phyloP scores from a whole-genome alignment of 257 asterid genomes.

The Thymus quinquecostatus region DNA sequence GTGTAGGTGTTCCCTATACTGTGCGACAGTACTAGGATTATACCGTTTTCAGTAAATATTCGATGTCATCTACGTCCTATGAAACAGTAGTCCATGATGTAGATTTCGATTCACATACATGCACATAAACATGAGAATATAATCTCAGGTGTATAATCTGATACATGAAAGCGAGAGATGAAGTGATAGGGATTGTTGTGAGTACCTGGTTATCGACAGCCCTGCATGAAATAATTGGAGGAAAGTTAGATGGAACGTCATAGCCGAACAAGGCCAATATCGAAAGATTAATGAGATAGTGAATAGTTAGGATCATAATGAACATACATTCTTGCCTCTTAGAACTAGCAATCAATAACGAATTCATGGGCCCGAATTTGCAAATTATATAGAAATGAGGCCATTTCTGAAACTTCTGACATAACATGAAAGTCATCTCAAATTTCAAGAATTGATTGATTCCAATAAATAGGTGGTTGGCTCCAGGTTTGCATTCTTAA shows the following conservation, averaged over 20 bases:
- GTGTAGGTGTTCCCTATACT: neutral
- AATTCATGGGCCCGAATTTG: neutral
- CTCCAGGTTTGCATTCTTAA: neutral
- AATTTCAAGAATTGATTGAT: neutral
- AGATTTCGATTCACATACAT: conserved; percentile 11
- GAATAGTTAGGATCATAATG: conserved; percentile 11
- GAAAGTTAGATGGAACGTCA: too few species aligned
- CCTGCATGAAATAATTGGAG: conserved; percentile 54
- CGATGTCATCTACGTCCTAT: neutral
- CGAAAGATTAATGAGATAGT: conserved; percentile 22
- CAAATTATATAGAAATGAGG: neutral
- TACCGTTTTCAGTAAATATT: neutral
- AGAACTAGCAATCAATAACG: neutral
- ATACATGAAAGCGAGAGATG: conserved; percentile 21
- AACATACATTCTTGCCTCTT: neutral
- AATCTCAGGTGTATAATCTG: neutral
- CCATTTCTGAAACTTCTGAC: conserved; percentile 7
- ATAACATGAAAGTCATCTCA: neutral
- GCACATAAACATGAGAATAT: conserved; percentile 3
- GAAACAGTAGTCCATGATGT: neutral
- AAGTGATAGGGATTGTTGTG: conserved; percentile 6
- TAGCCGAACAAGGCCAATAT: conserved; percentile 10
- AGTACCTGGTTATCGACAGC: conserved; percentile 95
- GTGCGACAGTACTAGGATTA: conserved; percentile 4
- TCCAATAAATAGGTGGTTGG: conserved; percentile 25